Percentiles rank a stretch among this genome's conserved stretches.
Conservation (phyloP, 2,329 filamentous ascomycete genomes). For the Fusarium circinatum region DNA sequence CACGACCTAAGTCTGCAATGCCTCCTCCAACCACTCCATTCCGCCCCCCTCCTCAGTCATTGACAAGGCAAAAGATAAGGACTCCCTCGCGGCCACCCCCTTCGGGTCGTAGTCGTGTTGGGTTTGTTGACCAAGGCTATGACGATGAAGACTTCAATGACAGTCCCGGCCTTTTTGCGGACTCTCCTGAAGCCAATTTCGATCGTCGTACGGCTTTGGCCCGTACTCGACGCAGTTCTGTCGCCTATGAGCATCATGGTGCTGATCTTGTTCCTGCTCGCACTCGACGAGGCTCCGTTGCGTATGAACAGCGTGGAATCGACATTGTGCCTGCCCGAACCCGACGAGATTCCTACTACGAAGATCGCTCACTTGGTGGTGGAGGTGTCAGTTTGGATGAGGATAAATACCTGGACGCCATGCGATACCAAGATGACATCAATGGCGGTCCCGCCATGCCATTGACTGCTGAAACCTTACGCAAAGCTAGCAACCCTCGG, state of each 20-base stretch:
- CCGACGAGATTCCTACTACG: slow-evolving; percentile 56
- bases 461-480: slow-evolving; percentile 67
- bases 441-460: slow-evolving; percentile 57
- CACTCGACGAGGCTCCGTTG: slow-evolving; percentile 48
- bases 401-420: slow-evolving; percentile 52
- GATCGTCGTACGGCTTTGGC: slow-evolving; percentile 49
- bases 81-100: slow-evolving; percentile 49
- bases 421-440: slow-evolving; percentile 64
- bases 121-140: slow-evolving; percentile 47
- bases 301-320: slow-evolving; percentile 53
- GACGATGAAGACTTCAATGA: slow-evolving; percentile 54
- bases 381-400: slow-evolving; percentile 50
- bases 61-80: slow-evolving; percentile 44
- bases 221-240: slow-evolving; percentile 49
- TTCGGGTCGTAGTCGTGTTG: slow-evolving; percentile 45
- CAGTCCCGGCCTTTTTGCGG: slow-evolving; percentile 52
- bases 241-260: slow-evolving; percentile 51
- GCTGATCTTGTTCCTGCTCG: slow-evolving; percentile 54
- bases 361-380: slow-evolving; percentile 47
- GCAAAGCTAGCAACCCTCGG: slow-evolving; percentile 57
- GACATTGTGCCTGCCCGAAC: slow-evolving; percentile 49
- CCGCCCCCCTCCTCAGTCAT: slow-evolving; percentile 43
- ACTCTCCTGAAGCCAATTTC: slow-evolving; percentile 51
- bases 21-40: slow-evolving; percentile 45
- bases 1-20: slow-evolving; percentile 51